Conservation (phyloP, 1,139 yeast species). For the Debaryomyces sp. region DNA sequence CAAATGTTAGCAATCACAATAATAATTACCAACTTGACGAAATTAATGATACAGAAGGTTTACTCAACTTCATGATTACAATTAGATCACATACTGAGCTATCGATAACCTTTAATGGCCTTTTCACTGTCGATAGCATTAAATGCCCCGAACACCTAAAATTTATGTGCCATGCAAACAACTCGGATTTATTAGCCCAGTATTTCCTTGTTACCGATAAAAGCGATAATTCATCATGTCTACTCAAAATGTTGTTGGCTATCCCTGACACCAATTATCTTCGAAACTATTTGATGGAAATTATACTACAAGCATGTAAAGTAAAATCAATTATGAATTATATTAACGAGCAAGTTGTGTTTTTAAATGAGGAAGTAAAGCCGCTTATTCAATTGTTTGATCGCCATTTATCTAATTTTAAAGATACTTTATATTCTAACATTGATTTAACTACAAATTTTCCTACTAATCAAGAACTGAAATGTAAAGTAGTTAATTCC, state of each 20-base stretch:
- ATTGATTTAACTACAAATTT: conserved; percentile 16
- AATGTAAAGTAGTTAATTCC: conserved; percentile 14
- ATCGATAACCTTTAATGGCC: conserved; percentile 36
- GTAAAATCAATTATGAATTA: conserved; percentile 31
- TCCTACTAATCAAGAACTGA: conserved; percentile 15
- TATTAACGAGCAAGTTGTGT: conserved; percentile 40
- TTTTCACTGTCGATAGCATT: conserved; percentile 29
- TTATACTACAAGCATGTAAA: conserved; percentile 34
- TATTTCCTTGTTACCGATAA: conserved; percentile 25
- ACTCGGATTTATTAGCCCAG: conserved; percentile 32
- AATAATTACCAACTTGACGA: conserved; percentile 9
- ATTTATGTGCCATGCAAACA: conserved; percentile 20
- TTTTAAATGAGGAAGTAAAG: conserved; percentile 39
- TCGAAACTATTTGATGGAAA: conserved; percentile 19
- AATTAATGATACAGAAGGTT: conserved; percentile 8
- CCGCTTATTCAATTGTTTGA: conserved; percentile 44
- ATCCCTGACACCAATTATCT: conserved; percentile 10
- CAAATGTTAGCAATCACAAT: not conserved
- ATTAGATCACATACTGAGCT: conserved; percentile 23
- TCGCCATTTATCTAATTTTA: conserved; percentile 36
- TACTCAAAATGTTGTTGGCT: conserved; percentile 16
- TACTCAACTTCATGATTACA: conserved; percentile 28
- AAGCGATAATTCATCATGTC: conserved; percentile 10
- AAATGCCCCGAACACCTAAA: conserved; percentile 16
- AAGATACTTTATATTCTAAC: conserved; percentile 22